Base-by-base conservation (phyloP, 2,329 filamentous ascomycete genomes). In the Celoporthe dispersa region DNA sequence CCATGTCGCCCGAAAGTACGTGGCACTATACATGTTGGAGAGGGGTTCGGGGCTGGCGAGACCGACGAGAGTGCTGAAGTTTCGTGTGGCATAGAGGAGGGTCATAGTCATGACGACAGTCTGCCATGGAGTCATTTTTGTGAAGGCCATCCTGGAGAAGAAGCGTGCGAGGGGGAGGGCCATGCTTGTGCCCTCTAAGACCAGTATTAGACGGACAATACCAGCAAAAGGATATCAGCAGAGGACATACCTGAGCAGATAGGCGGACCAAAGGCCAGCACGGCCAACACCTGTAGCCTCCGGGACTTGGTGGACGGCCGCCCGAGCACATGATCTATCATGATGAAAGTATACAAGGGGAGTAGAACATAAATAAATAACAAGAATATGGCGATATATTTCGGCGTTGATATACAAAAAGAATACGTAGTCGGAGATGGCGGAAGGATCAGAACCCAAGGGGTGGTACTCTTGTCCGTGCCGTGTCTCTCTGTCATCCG, bases 1-100 rank as follows among this genome's bases (percentile, higher is more conserved):
- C 96, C 96, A 99, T 78, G 96, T 99, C 68, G 96, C 96, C 64
- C 96, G 91, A 80, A 97, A 99, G 82, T 97, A 99, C 37, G 92
- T 90, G 66, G 93, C 87, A 68, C 93, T 94, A 82, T 99, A 99
- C 79, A 98, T 91, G 77, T 97, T 97, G 39, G 94, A 92, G 77
- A 99, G 86, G 28, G 96, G 96, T 76, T 99, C 96, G 4, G 96
- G 95, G 74, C 92, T 94, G 75, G 97, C 94, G 66, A 99, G 88
- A 3, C 94, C 93, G 70, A 97, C 88, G 6, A 99, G 88, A 73
- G 97, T 97, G 78, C 93, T 94, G 76, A 99, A 97, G 81, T 99
- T 98, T 70, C 94, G 92, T 41, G 92, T 90, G 44, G 94, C 87
- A 78, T 99, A 99, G 70, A 98, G 89, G 81, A 94, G 97, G 64